Evolutionary conservation across 2,329 filamentous ascomycete genomes (phyloP).

Genomic region (Neofusicoccum parvum): DNA sequence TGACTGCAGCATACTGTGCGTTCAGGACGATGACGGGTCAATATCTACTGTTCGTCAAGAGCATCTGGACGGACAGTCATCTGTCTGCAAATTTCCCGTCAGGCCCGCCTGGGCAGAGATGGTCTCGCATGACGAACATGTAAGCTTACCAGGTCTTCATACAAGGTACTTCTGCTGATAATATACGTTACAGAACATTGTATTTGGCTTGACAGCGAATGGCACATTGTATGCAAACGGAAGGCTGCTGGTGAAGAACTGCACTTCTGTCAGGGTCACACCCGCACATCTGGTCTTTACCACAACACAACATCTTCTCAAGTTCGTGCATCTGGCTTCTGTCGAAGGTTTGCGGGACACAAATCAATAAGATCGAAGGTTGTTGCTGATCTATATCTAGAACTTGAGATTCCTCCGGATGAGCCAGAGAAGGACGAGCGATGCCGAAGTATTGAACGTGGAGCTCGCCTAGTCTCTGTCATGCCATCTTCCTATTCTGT

Average conservation of each 20-base stretch:
- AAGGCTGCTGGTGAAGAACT: constrained; percentile 75
- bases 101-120: constrained; percentile 29
- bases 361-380: constrained; percentile 29
- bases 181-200: constrained; percentile 40
- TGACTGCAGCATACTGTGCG: constrained; percentile 13
- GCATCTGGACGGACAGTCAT: not conserved
- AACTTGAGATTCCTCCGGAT: constrained; percentile 79
- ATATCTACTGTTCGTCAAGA: not conserved
- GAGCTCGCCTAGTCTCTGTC: constrained; percentile 81
- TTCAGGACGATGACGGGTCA: not conserved
- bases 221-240: constrained; percentile 80
- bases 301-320: constrained; percentile 87
- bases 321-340: constrained; percentile 80
- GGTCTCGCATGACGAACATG: constrained; percentile 44
- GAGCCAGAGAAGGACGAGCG: constrained; percentile 91
- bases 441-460: constrained; percentile 88
- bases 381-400: constrained; percentile 44
- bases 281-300: constrained; percentile 85
- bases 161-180: constrained; percentile 16
- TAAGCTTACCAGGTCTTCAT: constrained; percentile 26
- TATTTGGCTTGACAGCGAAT: constrained; percentile 70
- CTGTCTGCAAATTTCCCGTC: constrained; percentile 8
- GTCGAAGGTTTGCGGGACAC: constrained; percentile 58
- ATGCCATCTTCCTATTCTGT: constrained; percentile 86
- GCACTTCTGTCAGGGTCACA: constrained; percentile 86